Percentiles rank a stretch among this genome's conserved stretches.
Conservation (phyloP, 2,329 filamentous ascomycete species). For the Triangularia verruculosa region DNA sequence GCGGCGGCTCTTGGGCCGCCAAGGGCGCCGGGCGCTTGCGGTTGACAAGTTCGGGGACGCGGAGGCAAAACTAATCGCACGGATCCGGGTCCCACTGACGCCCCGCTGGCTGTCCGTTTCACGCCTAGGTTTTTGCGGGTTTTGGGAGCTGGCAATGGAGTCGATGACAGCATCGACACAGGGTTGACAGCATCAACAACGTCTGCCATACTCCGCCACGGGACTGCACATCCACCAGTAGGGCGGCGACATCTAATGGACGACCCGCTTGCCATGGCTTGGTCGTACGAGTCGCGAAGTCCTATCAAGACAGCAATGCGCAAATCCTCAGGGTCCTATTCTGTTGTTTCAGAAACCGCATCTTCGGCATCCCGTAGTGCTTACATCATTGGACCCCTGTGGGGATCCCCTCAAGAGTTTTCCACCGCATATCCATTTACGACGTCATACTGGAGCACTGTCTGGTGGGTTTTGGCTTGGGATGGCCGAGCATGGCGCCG, state of each 20-base stretch:
- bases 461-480: neutral
- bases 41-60: constrained; percentile 4
- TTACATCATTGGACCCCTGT: constrained; percentile 6
- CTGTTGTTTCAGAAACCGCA: neutral
- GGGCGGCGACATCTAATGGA: neutral
- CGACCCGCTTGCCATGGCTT: neutral
- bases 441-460: constrained; percentile 3
- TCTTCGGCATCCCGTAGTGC: neutral
- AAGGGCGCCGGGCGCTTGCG: neutral
- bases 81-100: constrained; percentile 11
- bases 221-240: neutral
- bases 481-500: neutral
- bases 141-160: constrained; percentile 8
- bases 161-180: constrained; percentile 22
- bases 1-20: constrained; percentile 1
- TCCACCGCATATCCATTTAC: neutral
- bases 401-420: neutral
- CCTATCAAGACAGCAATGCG: neutral
- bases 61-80: constrained; percentile 2
- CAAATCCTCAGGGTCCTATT: neutral
- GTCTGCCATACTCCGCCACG: neutral
- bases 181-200: neutral
- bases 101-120: constrained; percentile 9
- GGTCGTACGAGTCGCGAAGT: constrained; percentile 2
- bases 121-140: constrained; percentile 9